Evolutionary conservation across 2,329 filamentous ascomycete genomes (phyloP).

Genomic region (Nothopassalora personata): DNA sequence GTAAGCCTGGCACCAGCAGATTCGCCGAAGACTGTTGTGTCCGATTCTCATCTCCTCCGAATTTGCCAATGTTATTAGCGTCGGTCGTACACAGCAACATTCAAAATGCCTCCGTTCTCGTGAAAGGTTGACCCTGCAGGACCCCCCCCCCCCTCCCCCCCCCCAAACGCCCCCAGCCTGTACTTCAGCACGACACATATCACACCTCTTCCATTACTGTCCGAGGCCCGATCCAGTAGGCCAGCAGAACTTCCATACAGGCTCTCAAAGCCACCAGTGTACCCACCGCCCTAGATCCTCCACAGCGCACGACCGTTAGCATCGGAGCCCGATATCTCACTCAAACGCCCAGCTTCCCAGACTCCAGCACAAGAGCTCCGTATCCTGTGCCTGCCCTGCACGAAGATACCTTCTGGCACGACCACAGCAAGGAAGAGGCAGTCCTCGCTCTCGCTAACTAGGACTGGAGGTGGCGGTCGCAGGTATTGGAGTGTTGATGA

Average conservation of each 20-base stretch:
- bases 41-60: constrained; percentile 47
- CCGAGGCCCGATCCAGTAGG: constrained; percentile 36
- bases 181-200: constrained; percentile 48
- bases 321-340: neutral
- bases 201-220: constrained; percentile 35
- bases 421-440: constrained; percentile 39
- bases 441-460: constrained; percentile 33
- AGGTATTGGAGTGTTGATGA: constrained; percentile 24
- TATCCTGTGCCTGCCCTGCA: constrained; percentile 5
- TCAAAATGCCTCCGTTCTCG: constrained; percentile 40
- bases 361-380: constrained; percentile 36
- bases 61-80: constrained; percentile 39
- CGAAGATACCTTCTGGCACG: constrained; percentile 33
- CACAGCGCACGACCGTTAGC: neutral
- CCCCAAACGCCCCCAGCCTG: constrained; percentile 47
- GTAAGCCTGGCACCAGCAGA: constrained; percentile 46
- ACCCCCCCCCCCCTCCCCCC: too few species aligned
- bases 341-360: constrained; percentile 22
- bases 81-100: constrained; percentile 51
- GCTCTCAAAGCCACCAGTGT: constrained; percentile 37
- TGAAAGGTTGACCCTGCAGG: constrained; percentile 43
- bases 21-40: constrained; percentile 42
- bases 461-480: neutral
- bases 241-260: constrained; percentile 32
- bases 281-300: constrained; percentile 41